Evolutionary conservation across 148 eudicot species (phyloP).

Genomic region (Spergularia marina): DNA sequence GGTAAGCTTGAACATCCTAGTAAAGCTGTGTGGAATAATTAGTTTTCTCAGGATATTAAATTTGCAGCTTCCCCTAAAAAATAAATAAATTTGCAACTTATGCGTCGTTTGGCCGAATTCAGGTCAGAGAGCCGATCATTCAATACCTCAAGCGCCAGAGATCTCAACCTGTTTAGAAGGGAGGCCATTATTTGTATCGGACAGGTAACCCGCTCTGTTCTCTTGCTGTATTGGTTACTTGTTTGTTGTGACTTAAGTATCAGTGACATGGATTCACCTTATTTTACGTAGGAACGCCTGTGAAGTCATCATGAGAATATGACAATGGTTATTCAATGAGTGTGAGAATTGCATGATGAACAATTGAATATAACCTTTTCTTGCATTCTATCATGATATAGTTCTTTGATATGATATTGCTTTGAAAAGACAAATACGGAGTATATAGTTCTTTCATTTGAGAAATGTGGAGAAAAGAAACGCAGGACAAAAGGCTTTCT

Average conservation of each 20-base stretch:
- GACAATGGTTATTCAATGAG: not conserved
- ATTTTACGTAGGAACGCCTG: too few species aligned
- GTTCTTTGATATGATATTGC: not conserved
- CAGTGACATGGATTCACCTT: not conserved
- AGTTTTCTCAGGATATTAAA: not conserved
- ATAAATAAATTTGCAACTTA: not conserved
- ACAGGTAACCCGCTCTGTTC: conserved; percentile 9
- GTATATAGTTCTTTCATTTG: too few species aligned
- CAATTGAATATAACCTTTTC: too few species aligned
- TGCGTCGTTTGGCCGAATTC: conserved; percentile 7
- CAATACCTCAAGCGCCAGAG: conserved; percentile 76
- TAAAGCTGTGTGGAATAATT: not conserved
- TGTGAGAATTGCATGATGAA: not conserved
- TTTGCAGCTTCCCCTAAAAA: not conserved
- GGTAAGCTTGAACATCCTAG: conserved; percentile 37
- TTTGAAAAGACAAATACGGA: too few species aligned
- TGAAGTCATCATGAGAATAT: not conserved
- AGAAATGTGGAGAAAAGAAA: too few species aligned
- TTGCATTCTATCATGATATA: not conserved
- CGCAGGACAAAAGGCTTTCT: not conserved
- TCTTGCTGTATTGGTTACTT: not conserved
- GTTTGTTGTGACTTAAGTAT: too few species aligned
- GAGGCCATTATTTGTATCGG: not conserved
- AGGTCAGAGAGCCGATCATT: conserved; percentile 88
- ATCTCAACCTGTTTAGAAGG: conserved; percentile 44